These are phyloP conservation scores for Candida endomychidarum DNA, from an alignment of 805 yeast species.

Conservation along the genomic window DNA sequence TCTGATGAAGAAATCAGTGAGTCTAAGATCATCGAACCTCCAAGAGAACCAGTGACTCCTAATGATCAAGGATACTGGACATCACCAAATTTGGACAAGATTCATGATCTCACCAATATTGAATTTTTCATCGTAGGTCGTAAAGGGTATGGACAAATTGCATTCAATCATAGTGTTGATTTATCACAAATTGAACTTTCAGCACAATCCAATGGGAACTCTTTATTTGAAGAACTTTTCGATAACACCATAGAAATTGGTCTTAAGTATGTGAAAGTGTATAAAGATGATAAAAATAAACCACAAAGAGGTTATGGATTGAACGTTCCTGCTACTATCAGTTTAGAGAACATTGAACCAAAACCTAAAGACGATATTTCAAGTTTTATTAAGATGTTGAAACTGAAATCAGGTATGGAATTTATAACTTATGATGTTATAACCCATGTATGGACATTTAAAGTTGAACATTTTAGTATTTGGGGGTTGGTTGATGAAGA, in stretches of 20 bases:
- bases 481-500: conserved; percentile 78
- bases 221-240: conserved; percentile 44
- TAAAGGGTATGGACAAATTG: conserved; percentile 64
- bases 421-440: conserved; percentile 78
- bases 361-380: conserved; percentile 42
- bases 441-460: conserved; percentile 73
- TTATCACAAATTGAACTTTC: conserved; percentile 50
- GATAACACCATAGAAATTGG: conserved; percentile 40
- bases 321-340: conserved; percentile 74
- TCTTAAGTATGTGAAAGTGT: conserved; percentile 56
- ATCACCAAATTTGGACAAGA: conserved; percentile 57
- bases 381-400: conserved; percentile 48
- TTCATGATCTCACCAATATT: conserved; percentile 54
- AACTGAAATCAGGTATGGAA: conserved; percentile 64
- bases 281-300: conserved; percentile 51
- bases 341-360: conserved; percentile 63
- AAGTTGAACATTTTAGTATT: conserved; percentile 86
- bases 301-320: conserved; percentile 69
- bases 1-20: conserved; percentile 13
- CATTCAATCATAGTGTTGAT: conserved; percentile 69
- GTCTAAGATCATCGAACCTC: conserved; percentile 8
- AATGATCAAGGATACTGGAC: conserved; percentile 62
- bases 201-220: conserved; percentile 30
- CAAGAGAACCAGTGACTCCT: neutral
- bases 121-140: conserved; percentile 70